phyloP scores from a whole-genome alignment of 306 rosid species.

The Glycine tomentella region DNA sequence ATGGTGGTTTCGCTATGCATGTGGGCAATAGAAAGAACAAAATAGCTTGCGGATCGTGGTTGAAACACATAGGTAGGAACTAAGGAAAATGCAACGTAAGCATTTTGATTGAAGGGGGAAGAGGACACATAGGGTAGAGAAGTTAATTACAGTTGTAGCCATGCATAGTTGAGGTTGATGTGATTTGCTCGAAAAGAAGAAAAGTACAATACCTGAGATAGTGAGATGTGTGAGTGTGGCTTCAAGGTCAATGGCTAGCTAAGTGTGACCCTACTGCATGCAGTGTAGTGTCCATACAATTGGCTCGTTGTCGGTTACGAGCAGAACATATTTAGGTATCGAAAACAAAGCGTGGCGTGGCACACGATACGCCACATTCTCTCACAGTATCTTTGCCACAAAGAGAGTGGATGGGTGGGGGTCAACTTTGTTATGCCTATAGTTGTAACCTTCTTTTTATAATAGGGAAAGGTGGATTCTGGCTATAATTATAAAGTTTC shows the following conservation, averaged over 20 bases:
- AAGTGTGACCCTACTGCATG: constrained; percentile 25
- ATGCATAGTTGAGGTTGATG: not conserved
- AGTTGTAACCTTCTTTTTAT: not conserved
- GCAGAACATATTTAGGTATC: constrained; percentile 37
- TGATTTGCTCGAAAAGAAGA: constrained; percentile 30
- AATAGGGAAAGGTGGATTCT: not conserved
- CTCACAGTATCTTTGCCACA: constrained; percentile 52
- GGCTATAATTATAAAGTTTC: too few species aligned
- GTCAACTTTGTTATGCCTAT: constrained; percentile 12
- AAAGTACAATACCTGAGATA: constrained; percentile 46
- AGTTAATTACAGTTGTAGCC: constrained; percentile 36
- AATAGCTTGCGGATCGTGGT: constrained; percentile 2
- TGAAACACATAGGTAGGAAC: constrained; percentile 33
- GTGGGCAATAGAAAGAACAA: constrained; percentile 34
- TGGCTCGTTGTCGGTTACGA: constrained; percentile 11
- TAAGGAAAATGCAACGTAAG: constrained; percentile 14
- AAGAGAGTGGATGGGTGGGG: constrained; percentile 5
- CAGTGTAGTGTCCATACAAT: not conserved
- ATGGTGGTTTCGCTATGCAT: not conserved
- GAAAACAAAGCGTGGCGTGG: constrained; percentile 39
- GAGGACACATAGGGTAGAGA: not conserved
- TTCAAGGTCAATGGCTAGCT: constrained; percentile 36
- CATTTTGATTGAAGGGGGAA: not conserved
- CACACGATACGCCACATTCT: constrained; percentile 39
- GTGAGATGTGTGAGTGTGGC: constrained; percentile 19